These are phyloP conservation scores for Cydonia oblonga DNA, from an alignment of 331 rosid species.

Conservation along the genomic window DNA sequence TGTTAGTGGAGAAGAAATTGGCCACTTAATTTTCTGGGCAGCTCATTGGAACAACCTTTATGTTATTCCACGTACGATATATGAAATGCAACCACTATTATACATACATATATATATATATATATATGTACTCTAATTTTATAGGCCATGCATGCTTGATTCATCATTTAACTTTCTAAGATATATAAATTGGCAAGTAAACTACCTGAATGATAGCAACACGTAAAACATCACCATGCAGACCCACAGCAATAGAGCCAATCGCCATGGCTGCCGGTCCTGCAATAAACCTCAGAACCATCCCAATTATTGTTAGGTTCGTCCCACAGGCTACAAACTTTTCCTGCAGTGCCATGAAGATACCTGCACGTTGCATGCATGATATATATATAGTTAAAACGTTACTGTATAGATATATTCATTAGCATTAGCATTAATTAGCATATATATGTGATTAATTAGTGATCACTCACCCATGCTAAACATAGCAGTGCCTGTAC, in stretches of 20 bases:
- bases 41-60: not conserved
- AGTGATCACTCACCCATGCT: slow-evolving; percentile 58
- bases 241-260: slow-evolving; percentile 59
- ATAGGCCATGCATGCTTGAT: not conserved
- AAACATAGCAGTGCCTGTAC: slow-evolving; percentile 91
- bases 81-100: not conserved
- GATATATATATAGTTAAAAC: not conserved
- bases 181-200: not conserved
- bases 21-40: not conserved
- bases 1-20: not conserved
- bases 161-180: not conserved
- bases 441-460: not conserved
- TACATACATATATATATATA: too few species aligned
- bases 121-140: not conserved
- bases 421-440: not conserved
- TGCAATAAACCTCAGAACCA: slow-evolving; percentile 76
- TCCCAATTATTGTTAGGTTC: slow-evolving; percentile 36
- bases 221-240: slow-evolving; percentile 73
- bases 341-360: slow-evolving; percentile 89
- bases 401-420: not conserved
- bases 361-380: slow-evolving; percentile 31
- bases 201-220: slow-evolving; percentile 81
- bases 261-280: slow-evolving; percentile 96
- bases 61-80: not conserved
- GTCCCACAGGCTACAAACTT: slow-evolving; percentile 70